A percentile compares a stretch with the other conserved stretches of the same genome.
phyloP scores from a whole-genome alignment of 2,329 filamentous ascomycete species.

The Dactylellina haptotyla region DNA sequence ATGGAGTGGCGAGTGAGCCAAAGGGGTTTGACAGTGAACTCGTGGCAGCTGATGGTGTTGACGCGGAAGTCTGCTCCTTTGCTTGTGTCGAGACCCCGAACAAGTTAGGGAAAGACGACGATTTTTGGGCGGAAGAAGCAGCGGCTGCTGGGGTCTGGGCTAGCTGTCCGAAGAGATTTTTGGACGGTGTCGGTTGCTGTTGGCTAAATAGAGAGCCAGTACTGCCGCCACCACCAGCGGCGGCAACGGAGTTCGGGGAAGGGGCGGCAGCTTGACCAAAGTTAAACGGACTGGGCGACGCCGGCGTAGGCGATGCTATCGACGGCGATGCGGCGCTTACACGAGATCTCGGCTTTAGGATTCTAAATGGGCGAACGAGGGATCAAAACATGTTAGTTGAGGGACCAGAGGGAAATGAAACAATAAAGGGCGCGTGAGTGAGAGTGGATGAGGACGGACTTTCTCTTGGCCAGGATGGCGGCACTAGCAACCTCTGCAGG shows the following conservation, averaged over 20 bases:
- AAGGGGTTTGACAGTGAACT: too few relatives aligned
- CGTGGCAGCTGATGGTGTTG: neutral
- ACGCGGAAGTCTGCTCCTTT: neutral
- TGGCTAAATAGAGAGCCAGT: slow-evolving; percentile 29
- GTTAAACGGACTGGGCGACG: slow-evolving; percentile 35
- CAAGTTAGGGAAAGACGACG: slow-evolving; percentile 21
- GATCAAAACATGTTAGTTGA: neutral
- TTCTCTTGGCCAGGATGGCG: slow-evolving; percentile 42
- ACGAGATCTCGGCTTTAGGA: slow-evolving; percentile 45
- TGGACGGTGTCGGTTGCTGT: slow-evolving; percentile 35
- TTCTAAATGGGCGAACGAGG: slow-evolving; percentile 17
- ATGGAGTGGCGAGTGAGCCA: slow-evolving; percentile 10
- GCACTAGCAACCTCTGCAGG: slow-evolving; percentile 38
- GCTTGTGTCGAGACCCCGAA: slow-evolving; percentile 13
- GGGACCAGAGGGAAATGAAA: neutral
- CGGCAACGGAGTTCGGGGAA: neutral
- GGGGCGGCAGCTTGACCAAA: slow-evolving; percentile 24
- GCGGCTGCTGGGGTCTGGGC: slow-evolving; percentile 7
- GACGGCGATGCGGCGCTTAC: slow-evolving; percentile 25
- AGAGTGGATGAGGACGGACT: slow-evolving; percentile 16
- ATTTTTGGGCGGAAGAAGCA: neutral
- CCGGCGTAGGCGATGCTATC: slow-evolving; percentile 3
- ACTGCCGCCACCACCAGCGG: neutral
- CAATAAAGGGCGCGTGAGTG: neutral
- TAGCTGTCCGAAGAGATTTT: slow-evolving; percentile 25